Evolutionary conservation across 2,329 filamentous ascomycete species (phyloP), one percentile per base, ranked within the genome.

Genomic region (Pseudogymnoascus sp.): DNA sequence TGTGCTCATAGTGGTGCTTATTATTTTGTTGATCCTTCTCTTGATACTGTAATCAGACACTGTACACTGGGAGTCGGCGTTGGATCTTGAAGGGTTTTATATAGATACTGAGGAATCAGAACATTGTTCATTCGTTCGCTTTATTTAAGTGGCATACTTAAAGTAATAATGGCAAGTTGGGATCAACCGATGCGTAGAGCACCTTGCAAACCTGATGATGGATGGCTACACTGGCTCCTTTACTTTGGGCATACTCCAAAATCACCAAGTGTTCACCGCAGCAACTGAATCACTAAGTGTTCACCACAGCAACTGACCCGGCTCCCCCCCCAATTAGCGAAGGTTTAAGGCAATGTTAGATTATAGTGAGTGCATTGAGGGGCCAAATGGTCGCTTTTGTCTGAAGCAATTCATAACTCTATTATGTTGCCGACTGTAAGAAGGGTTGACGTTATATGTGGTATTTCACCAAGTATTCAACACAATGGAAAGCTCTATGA

Each of bases 1-100:
- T 4, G 79, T 96, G 19, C 82, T 98, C 70, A 96, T 98, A 65
- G 85, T 95, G 66, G 90, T 96, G 38, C 80, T 98, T 68, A 91
- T 98, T 64, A 78, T 99, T 28, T 78, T 99, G 70, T 80, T 99
- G 71, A 84, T 98, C 66, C 78, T 99, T 69, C 79, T 98, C 46
- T 72, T 89, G 70, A 76, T 89, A 53, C 72, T 89, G 69, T 89
- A 65, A 40, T 40, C 38, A 26, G 59, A 56, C 28, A 35, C 50
- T 56, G 50, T 56, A 56, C 28, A 56, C 10, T 56, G 28, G 50
- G 50, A 33, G 50, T 56, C 6, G 50, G 50, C 28, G 50, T 33
- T 33, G n/a, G 26, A 33, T 26, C 4, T 33, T 56, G 46, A 56
- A 56, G n/a, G 14, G 19, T 19, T 12, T 16, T 56, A 22, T 35